A percentile compares a stretch with the other conserved stretches of the same genome.
phyloP scores from a whole-genome alignment of 495 filamentous ascomycete species.

The Trichoderma reesei region DNA sequence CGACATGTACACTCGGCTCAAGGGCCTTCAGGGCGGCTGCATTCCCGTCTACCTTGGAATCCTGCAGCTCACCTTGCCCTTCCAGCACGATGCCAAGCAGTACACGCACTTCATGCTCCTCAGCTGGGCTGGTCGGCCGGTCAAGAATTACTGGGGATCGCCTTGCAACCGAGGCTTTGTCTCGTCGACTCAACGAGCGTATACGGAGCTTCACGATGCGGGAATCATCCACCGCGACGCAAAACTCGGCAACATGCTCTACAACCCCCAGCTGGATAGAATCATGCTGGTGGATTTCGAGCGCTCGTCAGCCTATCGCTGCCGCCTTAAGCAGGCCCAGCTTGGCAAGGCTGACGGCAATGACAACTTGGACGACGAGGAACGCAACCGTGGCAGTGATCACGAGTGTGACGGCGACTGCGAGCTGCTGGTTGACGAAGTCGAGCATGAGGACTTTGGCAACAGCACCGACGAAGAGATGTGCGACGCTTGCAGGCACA shows the following conservation, averaged over 20 bases:
- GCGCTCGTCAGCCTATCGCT: background rate
- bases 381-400: too few relatives aligned
- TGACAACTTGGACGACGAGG: background rate
- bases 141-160: background rate
- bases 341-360: background rate
- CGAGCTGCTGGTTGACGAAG: background rate
- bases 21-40: background rate
- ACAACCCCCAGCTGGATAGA: background rate
- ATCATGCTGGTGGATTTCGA: background rate
- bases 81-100: background rate
- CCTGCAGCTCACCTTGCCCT: background rate
- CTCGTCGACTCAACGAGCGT: background rate
- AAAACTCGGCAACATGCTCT: background rate
- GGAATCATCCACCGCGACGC: background rate
- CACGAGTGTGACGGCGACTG: too few relatives aligned
- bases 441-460: background rate
- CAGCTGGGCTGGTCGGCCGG: background rate
- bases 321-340: background rate
- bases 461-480: background rate
- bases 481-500: background rate
- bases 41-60: background rate
- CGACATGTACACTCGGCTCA: background rate
- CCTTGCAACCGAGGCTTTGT: background rate
- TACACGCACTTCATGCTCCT: background rate
- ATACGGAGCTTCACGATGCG: background rate